These are phyloP conservation scores for Euphorbia schlechtendalii DNA, from an alignment of 441 rosid genomes.

Conservation along the genomic window DNA sequence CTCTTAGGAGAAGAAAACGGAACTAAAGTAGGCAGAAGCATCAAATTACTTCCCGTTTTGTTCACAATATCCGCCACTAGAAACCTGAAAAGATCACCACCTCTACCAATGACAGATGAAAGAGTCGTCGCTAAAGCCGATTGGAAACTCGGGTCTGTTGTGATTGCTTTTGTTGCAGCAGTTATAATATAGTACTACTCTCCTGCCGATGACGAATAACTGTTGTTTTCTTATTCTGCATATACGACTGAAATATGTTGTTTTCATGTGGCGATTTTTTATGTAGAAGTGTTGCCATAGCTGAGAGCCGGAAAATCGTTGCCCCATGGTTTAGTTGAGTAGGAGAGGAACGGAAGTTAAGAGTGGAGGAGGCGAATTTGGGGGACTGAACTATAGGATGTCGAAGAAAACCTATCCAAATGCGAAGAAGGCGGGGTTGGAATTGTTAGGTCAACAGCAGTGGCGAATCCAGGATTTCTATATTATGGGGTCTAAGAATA, in stretches of 20 bases:
- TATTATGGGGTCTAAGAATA: too few species aligned
- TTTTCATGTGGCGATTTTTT: conserved; percentile 26
- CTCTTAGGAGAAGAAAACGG: conserved; percentile 34
- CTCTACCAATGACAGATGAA: conserved; percentile 50
- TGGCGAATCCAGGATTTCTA: too few species aligned
- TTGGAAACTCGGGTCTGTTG: conserved; percentile 75
- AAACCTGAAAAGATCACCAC: conserved; percentile 16
- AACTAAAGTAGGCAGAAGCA: conserved; percentile 30
- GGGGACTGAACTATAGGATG: conserved; percentile 21
- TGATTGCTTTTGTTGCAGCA: conserved; percentile 62
- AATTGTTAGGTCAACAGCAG: too few species aligned
- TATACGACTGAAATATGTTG: conserved; percentile 32
- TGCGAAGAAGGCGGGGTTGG: conserved; percentile 34
- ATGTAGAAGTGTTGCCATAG: conserved; percentile 30
- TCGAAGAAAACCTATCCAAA: conserved; percentile 30
- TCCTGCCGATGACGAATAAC: conserved; percentile 22
- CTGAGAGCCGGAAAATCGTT: conserved; percentile 29
- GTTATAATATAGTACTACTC: conserved; percentile 48
- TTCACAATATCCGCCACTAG: conserved; percentile 17
- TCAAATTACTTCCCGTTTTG: conserved; percentile 26
- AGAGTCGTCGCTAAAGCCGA: conserved; percentile 69
- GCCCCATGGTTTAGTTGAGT: conserved; percentile 35
- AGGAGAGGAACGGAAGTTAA: conserved; percentile 38
- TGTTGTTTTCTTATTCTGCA: conserved; percentile 27
- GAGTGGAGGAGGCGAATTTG: conserved; percentile 36